Evolutionary conservation across 352 stramenopile genomes (phyloP).

Genomic region (Halophytophthora polymorphica): DNA sequence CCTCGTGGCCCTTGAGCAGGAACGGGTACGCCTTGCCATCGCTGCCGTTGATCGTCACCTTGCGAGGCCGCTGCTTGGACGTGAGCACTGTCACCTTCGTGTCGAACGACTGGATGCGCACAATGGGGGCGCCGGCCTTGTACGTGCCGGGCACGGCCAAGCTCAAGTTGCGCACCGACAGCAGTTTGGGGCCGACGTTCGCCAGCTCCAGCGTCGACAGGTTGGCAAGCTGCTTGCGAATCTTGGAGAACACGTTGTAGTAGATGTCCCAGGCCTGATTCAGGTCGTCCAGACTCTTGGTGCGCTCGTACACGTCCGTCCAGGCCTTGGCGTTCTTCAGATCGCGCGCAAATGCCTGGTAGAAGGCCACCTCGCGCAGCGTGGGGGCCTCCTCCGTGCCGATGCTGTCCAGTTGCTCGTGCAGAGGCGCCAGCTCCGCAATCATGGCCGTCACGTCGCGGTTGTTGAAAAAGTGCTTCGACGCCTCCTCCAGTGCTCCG

Average conservation of each 20-base stretch:
- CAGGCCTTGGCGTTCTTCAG: conserved; percentile 85
- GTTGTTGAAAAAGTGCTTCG: conserved; percentile 97
- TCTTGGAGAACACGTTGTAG: conserved; percentile 97
- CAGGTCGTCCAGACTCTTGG: conserved; percentile 76
- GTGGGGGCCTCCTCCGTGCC: conserved; percentile 65
- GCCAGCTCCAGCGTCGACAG: conserved; percentile 96
- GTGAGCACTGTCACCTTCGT: conserved; percentile 96
- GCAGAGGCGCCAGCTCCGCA: conserved; percentile 92
- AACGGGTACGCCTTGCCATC: conserved; percentile 99
- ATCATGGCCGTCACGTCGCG: conserved; percentile 97
- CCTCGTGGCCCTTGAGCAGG: conserved; percentile 99
- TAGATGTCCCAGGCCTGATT: conserved; percentile 98
- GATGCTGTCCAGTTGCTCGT: conserved; percentile 87
- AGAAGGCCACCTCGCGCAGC: conserved; percentile 80
- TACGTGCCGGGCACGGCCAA: conserved; percentile 95
- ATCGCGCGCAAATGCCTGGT: conserved; percentile 92
- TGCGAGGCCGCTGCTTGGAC: conserved; percentile 98
- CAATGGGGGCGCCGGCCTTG: conserved; percentile 81
- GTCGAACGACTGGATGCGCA: conserved; percentile 92
- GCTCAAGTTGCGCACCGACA: conserved; percentile 92
- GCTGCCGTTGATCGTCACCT: conserved; percentile 97
- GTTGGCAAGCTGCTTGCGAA: conserved; percentile 91
- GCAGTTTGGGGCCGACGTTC: conserved; percentile 96
- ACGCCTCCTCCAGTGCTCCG: conserved; percentile 96
- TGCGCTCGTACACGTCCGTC: conserved; percentile 77